Evolutionary conservation across 805 yeast species (phyloP).

Genomic region (Teunomyces aglyptinius): DNA sequence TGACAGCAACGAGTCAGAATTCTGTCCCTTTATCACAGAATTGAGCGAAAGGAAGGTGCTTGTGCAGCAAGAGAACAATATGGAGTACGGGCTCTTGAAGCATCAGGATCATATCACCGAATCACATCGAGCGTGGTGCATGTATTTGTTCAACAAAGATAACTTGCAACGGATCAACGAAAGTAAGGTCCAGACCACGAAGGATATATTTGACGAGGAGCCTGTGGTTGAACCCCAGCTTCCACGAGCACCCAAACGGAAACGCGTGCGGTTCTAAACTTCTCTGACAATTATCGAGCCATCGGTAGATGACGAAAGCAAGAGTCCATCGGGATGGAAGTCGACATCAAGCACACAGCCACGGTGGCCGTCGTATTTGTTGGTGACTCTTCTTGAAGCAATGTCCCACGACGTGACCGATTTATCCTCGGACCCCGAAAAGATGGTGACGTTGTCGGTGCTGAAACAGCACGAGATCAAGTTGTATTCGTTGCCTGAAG

Average conservation of each 20-base stretch:
- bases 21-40: constrained; percentile 31
- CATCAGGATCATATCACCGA: constrained; percentile 14
- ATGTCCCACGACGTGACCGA: constrained; percentile 62
- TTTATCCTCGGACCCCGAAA: constrained; percentile 64
- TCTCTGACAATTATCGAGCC: constrained; percentile 53
- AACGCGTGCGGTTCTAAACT: constrained; percentile 13
- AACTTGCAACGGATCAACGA: constrained; percentile 28
- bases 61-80: constrained; percentile 9
- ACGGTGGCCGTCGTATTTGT: constrained; percentile 56
- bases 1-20: constrained; percentile 30
- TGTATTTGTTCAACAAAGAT: constrained; percentile 28
- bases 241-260: not conserved
- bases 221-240: not conserved
- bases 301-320: constrained; percentile 55
- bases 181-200: constrained; percentile 10
- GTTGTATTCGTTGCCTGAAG: constrained; percentile 50
- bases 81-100: constrained; percentile 21
- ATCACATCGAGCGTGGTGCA: constrained; percentile 21
- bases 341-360: constrained; percentile 64
- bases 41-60: constrained; percentile 8
- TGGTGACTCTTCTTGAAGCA: constrained; percentile 43
- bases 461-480: constrained; percentile 51
- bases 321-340: constrained; percentile 44
- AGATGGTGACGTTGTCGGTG: constrained; percentile 35
- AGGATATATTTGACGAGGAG: constrained; percentile 5